These are phyloP conservation scores for Lodderomyces theae DNA, from an alignment of 1,139 yeast genomes.

Conservation along the genomic window DNA sequence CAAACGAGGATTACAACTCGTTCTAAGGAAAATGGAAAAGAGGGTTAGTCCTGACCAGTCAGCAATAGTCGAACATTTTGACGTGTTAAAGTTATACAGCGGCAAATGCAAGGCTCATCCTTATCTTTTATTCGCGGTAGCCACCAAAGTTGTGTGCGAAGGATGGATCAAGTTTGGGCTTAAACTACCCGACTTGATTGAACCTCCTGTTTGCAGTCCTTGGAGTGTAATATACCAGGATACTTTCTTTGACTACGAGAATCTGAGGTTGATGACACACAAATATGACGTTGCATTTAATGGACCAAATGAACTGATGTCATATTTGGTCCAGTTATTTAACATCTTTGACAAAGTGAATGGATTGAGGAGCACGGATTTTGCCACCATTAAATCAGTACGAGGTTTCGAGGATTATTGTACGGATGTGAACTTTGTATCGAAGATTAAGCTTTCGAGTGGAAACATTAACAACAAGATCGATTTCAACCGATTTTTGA, in stretches of 20 bases:
- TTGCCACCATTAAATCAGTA: background rate
- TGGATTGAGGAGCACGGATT: background rate
- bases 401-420: background rate
- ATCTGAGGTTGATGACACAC: background rate
- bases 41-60: background rate
- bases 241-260: background rate
- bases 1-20: background rate
- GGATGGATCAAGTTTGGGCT: background rate
- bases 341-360: background rate
- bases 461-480: background rate
- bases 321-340: background rate
- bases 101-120: constrained; percentile 1
- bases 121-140: constrained; percentile 5
- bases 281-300: no score
- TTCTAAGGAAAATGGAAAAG: background rate
- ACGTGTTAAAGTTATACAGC: constrained; percentile 25
- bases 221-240: background rate
- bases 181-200: background rate
- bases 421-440: background rate
- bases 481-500: background rate
- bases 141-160: constrained; percentile 1
- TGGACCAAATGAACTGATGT: background rate
- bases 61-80: constrained; percentile 25
- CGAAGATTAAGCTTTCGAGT: background rate
- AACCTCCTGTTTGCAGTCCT: background rate